Conservation (phyloP, 345 rosid genomes). For the Eucalyptus tenuipes region DNA sequence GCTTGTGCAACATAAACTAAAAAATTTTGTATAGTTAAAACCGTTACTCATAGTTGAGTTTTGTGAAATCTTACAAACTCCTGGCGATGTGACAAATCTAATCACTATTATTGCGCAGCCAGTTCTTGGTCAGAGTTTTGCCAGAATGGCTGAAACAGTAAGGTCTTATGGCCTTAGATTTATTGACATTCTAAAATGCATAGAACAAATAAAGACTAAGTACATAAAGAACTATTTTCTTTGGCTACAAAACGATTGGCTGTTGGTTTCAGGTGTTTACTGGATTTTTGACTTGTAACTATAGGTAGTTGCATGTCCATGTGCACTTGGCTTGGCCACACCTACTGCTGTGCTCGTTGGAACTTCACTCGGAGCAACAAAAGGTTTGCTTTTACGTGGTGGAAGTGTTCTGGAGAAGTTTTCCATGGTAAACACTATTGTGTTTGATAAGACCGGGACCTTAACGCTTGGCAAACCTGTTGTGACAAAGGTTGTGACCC, state of each 20-base stretch:
- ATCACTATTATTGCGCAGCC: neutral
- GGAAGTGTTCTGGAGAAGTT: constrained; percentile 87
- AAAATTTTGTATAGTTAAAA: neutral
- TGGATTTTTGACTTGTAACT: constrained; percentile 5
- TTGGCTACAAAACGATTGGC: neutral
- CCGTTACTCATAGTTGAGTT: neutral
- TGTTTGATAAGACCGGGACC: constrained; percentile 95
- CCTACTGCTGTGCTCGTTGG: constrained; percentile 99
- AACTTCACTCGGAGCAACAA: constrained; percentile 90
- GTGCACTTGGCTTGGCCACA: constrained; percentile 98
- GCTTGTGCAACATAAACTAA: neutral
- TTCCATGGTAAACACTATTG: constrained; percentile 65
- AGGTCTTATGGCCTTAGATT: neutral
- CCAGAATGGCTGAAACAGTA: neutral
- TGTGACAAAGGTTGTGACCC: constrained; percentile 58
- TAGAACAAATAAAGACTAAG: neutral
- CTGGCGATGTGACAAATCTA: neutral
- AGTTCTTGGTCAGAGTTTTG: neutral
- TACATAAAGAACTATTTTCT: neutral
- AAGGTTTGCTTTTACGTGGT: constrained; percentile 88
- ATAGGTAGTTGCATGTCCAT: constrained; percentile 98
- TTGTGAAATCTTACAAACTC: neutral
- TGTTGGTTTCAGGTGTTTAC: neutral
- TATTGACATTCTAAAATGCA: neutral
- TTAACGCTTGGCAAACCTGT: constrained; percentile 85